These are phyloP conservation scores for Podospora pseudocomata DNA, from an alignment of 495 filamentous ascomycete species.

Conservation along the genomic window DNA sequence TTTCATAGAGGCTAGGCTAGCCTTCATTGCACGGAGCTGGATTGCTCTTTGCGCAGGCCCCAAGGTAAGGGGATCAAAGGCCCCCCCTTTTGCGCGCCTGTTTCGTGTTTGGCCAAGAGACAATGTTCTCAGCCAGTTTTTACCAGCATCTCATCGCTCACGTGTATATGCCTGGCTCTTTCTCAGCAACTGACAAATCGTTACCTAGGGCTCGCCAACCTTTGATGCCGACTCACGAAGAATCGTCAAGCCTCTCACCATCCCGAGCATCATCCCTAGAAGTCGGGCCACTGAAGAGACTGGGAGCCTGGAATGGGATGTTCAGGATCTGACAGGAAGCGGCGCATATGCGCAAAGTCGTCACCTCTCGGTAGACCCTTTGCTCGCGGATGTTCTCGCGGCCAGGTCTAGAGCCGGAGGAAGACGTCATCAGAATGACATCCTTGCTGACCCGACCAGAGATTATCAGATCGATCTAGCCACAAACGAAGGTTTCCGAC, in stretches of 20 bases:
- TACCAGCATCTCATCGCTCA: neutral
- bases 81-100: neutral
- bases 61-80: constrained; percentile 25
- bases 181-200: constrained; percentile 1
- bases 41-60: constrained; percentile 20
- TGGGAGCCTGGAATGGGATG: constrained; percentile 3
- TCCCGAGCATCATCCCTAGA: constrained; percentile 16
- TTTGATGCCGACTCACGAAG: neutral
- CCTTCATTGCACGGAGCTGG: constrained; percentile 36
- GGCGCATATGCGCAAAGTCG: constrained; percentile 22
- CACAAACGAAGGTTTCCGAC: constrained; percentile 44
- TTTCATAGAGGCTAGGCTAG: constrained; percentile 22
- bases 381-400: neutral
- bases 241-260: neutral
- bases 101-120: neutral
- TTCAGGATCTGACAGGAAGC: constrained; percentile 21
- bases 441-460: constrained; percentile 31
- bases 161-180: neutral
- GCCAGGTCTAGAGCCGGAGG: constrained; percentile 3
- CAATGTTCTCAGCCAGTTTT: neutral
- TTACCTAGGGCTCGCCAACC: neutral
- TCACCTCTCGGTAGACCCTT: neutral
- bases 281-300: constrained; percentile 9
- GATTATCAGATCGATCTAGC: constrained; percentile 41
- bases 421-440: constrained; percentile 17